Base-by-base conservation (phyloP, 2,329 filamentous ascomycete species). In the Byssothecium circinans region DNA sequence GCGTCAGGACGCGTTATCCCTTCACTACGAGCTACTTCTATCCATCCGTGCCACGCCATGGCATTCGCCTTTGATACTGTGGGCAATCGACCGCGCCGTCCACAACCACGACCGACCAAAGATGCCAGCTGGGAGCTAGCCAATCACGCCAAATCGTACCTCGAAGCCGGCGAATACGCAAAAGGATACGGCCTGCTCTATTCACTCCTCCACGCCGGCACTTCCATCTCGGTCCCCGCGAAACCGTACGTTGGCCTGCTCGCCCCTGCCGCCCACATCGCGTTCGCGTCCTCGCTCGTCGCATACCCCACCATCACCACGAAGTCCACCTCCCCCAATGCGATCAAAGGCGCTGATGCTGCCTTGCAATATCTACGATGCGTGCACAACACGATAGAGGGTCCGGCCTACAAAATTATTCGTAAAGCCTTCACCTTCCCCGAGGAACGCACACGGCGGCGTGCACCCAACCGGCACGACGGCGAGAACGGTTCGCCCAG, bases 251-350 rank as follows among this genome's bases (percentile, higher is more conserved):
- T 82, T 1, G 81, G 81, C 10, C 81, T 81, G 48, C 72, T 90
- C 15, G 88, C 92, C 1, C 82, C 87, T 2, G 79, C 87, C 0
- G 81, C 83, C 47, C 85, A 92, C 55, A 76, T 97, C 19, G 85
- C 88, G 7, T 76, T 96, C 8, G 80, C 91, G n/a, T 83, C 80
- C 35, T 94, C 89, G 1, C 76, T 96, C n/a, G 72, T 86, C n/a
- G 81, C 94, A 12, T 90, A 96, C 62, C 92, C 92, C 0, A 74
- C 77, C 19, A 82, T 88, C 54, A 96, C 91, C 1, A 94, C 86
- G 2, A 84, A 88, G 41, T 81, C 86, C 3, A 78, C 80, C 22
- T 81, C 83, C 8, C 62, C 74, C 11, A 84, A 87, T 17, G 81
- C 83, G 44, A 71, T 79, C 43, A 78, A 84, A 40, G 81, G 88